phyloP scores from a whole-genome alignment of 2,329 filamentous ascomycete species.

The Ampelomyces quisqualis region DNA sequence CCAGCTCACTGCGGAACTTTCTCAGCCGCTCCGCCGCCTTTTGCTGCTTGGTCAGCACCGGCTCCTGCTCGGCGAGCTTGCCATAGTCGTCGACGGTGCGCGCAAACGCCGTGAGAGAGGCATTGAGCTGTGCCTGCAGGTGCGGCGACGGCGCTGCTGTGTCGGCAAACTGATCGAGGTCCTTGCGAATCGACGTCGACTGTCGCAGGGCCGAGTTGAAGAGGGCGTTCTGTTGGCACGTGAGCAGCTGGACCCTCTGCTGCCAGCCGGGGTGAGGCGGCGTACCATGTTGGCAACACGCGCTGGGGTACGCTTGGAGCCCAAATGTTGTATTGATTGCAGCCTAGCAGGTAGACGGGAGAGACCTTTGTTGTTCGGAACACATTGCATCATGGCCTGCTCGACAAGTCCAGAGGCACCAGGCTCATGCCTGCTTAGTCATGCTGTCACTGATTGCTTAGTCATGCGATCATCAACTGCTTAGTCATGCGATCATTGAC shows the following conservation, averaged over 20 bases:
- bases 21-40: conserved; percentile 84
- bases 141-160: conserved; percentile 60
- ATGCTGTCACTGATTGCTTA: no score
- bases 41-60: conserved; percentile 86
- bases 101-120: conserved; percentile 72
- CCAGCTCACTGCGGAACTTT: conserved; percentile 79
- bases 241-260: no score
- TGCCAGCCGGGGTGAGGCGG: no score
- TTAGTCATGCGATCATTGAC: no score
- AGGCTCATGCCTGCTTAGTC: conserved; percentile 2
- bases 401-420: conserved; percentile 1
- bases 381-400: conserved; percentile 37
- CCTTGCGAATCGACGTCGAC: conserved; percentile 74
- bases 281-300: not conserved
- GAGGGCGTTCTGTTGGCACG: conserved; percentile 64
- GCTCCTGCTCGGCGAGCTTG: conserved; percentile 79
- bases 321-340: conserved; percentile 4
- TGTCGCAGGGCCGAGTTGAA: conserved; percentile 87
- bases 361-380: conserved; percentile 28
- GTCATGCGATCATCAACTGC: no score
- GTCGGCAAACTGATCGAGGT: conserved; percentile 70
- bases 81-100: conserved; percentile 93
- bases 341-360: conserved; percentile 21
- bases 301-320: no score
- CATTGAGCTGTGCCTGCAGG: conserved; percentile 55